Evolutionary conservation across 73 alveolate species (phyloP).

Genomic region (Symbiodinium natans): DNA sequence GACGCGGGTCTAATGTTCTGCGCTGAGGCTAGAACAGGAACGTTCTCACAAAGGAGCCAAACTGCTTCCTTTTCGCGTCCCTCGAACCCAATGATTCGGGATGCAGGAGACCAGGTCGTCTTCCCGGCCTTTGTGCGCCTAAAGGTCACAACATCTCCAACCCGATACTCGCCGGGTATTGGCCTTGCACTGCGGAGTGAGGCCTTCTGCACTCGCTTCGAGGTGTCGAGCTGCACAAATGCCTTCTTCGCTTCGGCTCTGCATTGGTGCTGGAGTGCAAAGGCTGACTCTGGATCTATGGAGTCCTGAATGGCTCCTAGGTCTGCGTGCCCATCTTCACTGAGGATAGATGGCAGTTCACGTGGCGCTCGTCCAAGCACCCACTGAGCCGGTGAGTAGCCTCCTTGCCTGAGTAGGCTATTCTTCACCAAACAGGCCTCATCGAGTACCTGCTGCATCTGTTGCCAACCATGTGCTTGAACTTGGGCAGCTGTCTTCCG

Average conservation of each 20-base stretch:
- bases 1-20: neutral
- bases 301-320: neutral
- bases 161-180: neutral
- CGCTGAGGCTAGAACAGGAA: neutral
- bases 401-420: neutral
- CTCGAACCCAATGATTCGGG: neutral
- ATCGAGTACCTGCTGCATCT: neutral
- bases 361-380: neutral
- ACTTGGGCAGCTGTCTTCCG: neutral
- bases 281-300: neutral
- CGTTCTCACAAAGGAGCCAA: conserved; percentile 3
- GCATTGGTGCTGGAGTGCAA: neutral
- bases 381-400: conserved; percentile 20
- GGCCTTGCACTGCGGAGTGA: neutral
- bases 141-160: neutral
- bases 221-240: neutral
- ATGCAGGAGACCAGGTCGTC: neutral
- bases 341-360: neutral
- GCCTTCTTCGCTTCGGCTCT: conserved; percentile 4
- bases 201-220: neutral
- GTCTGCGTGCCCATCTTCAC: neutral
- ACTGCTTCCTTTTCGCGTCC: neutral
- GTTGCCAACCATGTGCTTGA: neutral
- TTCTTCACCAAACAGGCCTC: neutral
- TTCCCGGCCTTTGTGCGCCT: neutral